phyloP scores from a whole-genome alignment of 2,329 filamentous ascomycete species.

The Fusarium anthophilum region DNA sequence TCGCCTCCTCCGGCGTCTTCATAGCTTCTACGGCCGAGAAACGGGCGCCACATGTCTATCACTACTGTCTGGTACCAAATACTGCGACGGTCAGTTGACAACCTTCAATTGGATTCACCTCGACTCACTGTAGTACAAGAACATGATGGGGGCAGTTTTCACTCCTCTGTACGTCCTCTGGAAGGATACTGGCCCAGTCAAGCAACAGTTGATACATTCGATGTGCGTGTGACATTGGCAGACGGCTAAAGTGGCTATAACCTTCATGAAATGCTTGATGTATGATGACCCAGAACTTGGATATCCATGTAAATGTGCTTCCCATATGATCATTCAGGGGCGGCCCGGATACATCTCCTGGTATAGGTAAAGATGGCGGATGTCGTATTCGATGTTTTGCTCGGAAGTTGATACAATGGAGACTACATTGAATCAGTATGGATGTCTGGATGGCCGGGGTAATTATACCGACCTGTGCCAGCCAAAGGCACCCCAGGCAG shows the following conservation, averaged over 20 bases:
- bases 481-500: constrained; percentile 6
- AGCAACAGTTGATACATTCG: constrained; percentile 2
- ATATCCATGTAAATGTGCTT: constrained; percentile 6
- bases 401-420: constrained; percentile 1
- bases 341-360: neutral
- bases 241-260: neutral
- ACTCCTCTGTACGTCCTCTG: neutral
- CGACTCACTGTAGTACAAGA: constrained; percentile 8
- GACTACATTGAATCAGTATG: neutral
- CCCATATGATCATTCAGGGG: neutral
- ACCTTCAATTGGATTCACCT: rapidly evolving
- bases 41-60: constrained; percentile 14
- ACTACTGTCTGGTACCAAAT: constrained; percentile 13
- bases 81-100: neutral
- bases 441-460: rapidly evolving
- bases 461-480: constrained; percentile 5
- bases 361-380: constrained; percentile 1
- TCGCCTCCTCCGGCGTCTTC: neutral
- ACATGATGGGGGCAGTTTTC: constrained; percentile 8
- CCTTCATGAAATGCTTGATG: neutral
- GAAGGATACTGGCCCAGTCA: neutral
- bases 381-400: neutral
- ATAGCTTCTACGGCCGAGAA: neutral
- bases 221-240: neutral
- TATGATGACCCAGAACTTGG: constrained; percentile 5